Evolutionary conservation across 495 filamentous ascomycete genomes (phyloP).

Genomic region (Hypoxylon trugodes): DNA sequence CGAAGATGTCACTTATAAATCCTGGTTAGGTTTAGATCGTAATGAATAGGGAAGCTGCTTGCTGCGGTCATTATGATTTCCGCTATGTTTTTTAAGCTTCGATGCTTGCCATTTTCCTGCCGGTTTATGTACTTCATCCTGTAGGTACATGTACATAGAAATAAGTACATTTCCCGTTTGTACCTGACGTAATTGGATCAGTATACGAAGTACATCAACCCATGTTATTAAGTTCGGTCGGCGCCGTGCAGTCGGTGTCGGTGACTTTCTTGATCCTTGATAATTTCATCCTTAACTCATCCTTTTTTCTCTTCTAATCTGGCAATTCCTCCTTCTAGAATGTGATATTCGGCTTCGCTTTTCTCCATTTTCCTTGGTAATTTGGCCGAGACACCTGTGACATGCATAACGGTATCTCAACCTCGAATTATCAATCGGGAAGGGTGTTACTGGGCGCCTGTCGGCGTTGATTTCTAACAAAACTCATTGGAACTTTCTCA

Average conservation of each 20-base stretch:
- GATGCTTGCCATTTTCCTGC: not conserved
- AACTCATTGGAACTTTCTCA: too few relatives aligned
- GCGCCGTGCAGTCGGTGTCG: not conserved
- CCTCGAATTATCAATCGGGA: too few relatives aligned
- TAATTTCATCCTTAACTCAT: not conserved
- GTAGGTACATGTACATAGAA: too few relatives aligned
- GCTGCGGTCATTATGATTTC: too few relatives aligned
- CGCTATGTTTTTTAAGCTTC: not conserved
- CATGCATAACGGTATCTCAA: not conserved
- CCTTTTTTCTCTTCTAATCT: too few relatives aligned
- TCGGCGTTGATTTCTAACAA: too few relatives aligned
- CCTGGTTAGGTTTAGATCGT: conserved; percentile 7
- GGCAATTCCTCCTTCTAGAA: conserved; percentile 1
- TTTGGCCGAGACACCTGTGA: not conserved
- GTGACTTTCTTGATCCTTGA: too few relatives aligned
- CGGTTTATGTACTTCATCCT: not conserved
- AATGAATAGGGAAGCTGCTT: conserved; percentile 8
- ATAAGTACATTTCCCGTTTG: too few relatives aligned
- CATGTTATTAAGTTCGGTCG: not conserved
- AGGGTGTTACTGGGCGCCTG: too few relatives aligned
- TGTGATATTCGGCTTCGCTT: conserved; percentile 3
- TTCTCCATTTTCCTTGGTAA: not conserved
- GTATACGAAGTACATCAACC: not conserved
- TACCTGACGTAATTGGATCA: conserved; percentile 28
- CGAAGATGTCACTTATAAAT: not conserved